Conservation (phyloP, 2,329 filamentous ascomycete species). For the Colletotrichum salicis region DNA sequence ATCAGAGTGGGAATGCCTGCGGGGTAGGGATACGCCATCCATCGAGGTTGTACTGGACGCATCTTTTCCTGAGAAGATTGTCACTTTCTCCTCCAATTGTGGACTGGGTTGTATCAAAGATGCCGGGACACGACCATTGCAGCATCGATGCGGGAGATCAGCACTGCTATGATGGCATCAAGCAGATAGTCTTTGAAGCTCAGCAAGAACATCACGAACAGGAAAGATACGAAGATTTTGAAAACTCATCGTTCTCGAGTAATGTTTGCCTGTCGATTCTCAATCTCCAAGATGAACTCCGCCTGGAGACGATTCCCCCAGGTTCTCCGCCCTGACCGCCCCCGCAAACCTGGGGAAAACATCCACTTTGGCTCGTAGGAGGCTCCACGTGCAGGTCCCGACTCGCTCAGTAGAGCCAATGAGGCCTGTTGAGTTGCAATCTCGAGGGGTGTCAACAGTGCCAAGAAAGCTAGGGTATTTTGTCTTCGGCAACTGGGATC, state of each 20-base stretch:
- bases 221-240: not conserved
- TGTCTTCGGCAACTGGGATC: constrained; percentile 31
- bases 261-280: not conserved
- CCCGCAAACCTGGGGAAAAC: constrained; percentile 31
- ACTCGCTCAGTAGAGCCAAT: constrained; percentile 10
- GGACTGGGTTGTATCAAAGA: constrained; percentile 25
- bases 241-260: not conserved
- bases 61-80: not conserved
- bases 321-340: constrained; percentile 18
- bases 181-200: too few species aligned
- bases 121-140: not conserved
- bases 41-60: not conserved
- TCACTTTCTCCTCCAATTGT: constrained; percentile 31
- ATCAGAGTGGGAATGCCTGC: constrained; percentile 11
- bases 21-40: constrained; percentile 18
- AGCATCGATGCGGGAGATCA: constrained; percentile 14
- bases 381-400: constrained; percentile 22
- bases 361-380: constrained; percentile 6
- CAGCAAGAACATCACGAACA: not conserved
- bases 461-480: constrained; percentile 18
- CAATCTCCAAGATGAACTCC: not conserved
- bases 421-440: constrained; percentile 1
- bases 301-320: constrained; percentile 9
- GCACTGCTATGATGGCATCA: not conserved
- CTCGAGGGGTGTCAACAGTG: constrained; percentile 5